A percentile compares a stretch with the other conserved stretches of the same genome.
Evolutionary conservation across 257 asterid genomes (phyloP).

Genomic region (Nicotiana attenuata): DNA sequence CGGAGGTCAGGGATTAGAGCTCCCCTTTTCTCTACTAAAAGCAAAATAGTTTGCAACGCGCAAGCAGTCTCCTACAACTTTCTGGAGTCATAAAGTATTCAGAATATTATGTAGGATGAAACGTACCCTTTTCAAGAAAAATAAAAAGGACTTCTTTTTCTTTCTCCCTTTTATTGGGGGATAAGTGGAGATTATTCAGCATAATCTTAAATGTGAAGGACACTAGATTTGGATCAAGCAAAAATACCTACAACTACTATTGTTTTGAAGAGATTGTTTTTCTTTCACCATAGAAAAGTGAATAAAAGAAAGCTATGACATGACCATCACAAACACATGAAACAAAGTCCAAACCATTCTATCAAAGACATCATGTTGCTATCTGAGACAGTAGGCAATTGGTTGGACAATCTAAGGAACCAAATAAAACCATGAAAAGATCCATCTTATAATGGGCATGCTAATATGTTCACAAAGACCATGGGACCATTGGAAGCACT

Average conservation of each 20-base stretch:
- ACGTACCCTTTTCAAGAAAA: not conserved
- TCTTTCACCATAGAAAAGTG: not conserved
- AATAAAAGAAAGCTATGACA: not conserved
- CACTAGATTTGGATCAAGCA: not conserved
- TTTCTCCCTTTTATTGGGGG: not conserved
- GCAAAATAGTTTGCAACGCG: not conserved
- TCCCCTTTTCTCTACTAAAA: not conserved
- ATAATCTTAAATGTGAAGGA: not conserved
- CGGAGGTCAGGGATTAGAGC: not conserved
- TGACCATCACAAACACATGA: not conserved
- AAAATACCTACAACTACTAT: not conserved
- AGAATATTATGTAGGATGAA: not conserved
- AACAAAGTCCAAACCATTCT: not conserved
- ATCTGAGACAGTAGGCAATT: not conserved
- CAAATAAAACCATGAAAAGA: not conserved
- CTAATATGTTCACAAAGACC: not conserved
- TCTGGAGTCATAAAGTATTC: not conserved
- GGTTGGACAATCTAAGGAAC: not conserved
- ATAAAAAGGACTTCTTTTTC: not conserved
- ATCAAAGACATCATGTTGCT: not conserved
- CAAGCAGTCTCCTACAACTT: slow-evolving; percentile 2
- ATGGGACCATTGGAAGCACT: not conserved
- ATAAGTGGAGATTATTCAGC: not conserved
- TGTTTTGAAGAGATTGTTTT: not conserved
- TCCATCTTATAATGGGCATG: not conserved